A percentile compares a stretch with the other conserved stretches of the same genome.
phyloP scores from a whole-genome alignment of 2,329 filamentous ascomycete species.

The Pseudogymnoascus sp. region DNA sequence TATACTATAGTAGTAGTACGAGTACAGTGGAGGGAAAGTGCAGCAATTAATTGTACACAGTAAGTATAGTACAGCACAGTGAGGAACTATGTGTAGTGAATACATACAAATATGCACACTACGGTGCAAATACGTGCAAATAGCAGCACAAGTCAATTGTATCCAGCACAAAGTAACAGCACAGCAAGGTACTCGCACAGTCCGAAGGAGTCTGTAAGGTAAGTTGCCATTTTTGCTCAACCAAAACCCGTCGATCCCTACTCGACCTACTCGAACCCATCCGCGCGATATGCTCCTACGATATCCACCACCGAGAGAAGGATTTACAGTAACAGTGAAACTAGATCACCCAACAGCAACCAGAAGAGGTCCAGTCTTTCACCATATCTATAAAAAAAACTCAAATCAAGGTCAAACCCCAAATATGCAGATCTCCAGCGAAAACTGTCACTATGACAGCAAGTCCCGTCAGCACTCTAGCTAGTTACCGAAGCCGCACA shows the following conservation, averaged over 20 bases:
- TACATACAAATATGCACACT: not conserved
- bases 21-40: not conserved
- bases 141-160: not conserved
- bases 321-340: slow-evolving; percentile 6
- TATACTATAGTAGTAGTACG: not conserved
- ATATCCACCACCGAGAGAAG: slow-evolving; percentile 5
- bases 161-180: not conserved
- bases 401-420: not conserved
- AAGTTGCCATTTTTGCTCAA: not conserved
- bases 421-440: not conserved
- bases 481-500: slow-evolving; percentile 1
- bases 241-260: not conserved
- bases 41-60: not conserved
- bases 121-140: not conserved
- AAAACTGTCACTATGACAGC: slow-evolving; percentile 2
- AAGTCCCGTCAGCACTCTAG: not conserved
- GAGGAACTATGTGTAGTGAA: not conserved
- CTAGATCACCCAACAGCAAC: no score
- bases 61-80: not conserved
- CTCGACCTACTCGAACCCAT: not conserved
- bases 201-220: not conserved
- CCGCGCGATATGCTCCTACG: not conserved
- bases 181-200: not conserved
- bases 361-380: no score
- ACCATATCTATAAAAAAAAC: no score